Evolutionary conservation across 352 stramenopile genomes (phyloP), one percentile per base, ranked within the genome.

Genomic region (Phytophthora pluvialis): DNA sequence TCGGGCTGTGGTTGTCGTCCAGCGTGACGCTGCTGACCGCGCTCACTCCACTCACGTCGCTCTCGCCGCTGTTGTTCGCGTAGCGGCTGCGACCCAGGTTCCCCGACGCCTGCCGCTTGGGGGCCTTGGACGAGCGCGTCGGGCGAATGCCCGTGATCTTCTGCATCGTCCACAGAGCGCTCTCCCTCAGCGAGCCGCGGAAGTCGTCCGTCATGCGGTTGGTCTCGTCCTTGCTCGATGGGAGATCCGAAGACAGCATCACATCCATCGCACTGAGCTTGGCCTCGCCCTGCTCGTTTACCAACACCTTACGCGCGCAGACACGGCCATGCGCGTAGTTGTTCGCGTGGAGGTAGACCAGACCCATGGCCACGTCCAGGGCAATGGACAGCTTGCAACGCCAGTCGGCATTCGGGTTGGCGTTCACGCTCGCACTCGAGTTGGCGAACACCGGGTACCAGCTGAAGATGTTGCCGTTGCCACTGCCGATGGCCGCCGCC

Each of bases 221-320:
- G 10, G 13, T 25, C 7, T 77, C 58, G 0, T 73, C 55, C 38
- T 62, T 58, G 1, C 25, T 44, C 5, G 26, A 31, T 31, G 25
- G 36, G 5, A 72, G 16, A 21, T 75, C 70, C 4, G 72, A 71
- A 4, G 73, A 66, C 10, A 88, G 56, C 13, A 80, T 39, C 31
- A 93, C 58, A 50, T 93, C 80, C 64, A 93, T 78, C 13, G 73
- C 81, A 42, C 80, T 89, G n/a, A 94, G 73, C 59, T 94, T 94
- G 0, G 83, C 86, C 50, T 91, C 83, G 28, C 83, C 81, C 25
- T 87, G 74, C 35, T 91, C 79, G 59, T 92, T 91, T 42, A 94
- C 59, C 7, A 91, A 64, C 15, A 94, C 83, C 35, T 90, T 91
- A 6, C 78, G 75, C 1, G 86, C 74, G 6, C 78, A 81, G 5